Base-by-base conservation (phyloP, 352 stramenopile genomes). In the Pythium dissimile region DNA sequence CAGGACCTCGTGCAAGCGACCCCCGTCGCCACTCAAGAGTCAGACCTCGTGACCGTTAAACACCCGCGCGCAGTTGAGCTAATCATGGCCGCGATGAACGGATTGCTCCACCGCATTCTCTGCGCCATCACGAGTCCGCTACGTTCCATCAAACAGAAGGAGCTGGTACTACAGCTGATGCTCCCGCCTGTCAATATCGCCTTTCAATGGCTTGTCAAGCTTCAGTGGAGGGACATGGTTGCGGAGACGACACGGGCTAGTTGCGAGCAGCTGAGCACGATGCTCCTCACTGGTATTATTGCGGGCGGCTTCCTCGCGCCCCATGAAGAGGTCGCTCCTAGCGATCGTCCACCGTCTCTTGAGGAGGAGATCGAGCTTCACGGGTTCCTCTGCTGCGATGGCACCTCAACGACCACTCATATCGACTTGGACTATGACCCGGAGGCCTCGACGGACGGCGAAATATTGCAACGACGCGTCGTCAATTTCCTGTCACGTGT, bases 181-280 rank as follows among this genome's bases (percentile, higher is more conserved):
- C 35, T 68, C 4, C 61, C 61, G 11, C 5, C 54, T 5, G 42
- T 68, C 31, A 68, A 52, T 9, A 21, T 60, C n/a, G 53, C 54
- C 26, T 62, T 63, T 13, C 10, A 38, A 16, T 68, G 61, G 61
- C 49, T 64, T 0, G 13, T 18, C 3, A 48, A 46, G 15, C 32
- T 59, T 24, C 27, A 28, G 23, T 68, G 54, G 61, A 24, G 47
- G 20, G 42, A 57, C 1, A 56, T 68, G 61, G 61, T 59, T 9
- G 32, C 47, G 1, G 54, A 64, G 21, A 31, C 46, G 10, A 59
- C 46, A 2, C 41, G 38, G 3, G 52, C 26, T 10, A 58, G 34
- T 26, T 61, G 59, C 24, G 59, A 67, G 34, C 51, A 61, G 44
- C 45, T 67, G 11, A 67, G 43, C 38, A 61, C 59, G 11, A 67